Base-by-base conservation (phyloP, 805 yeast species). In the Cyberlindnera mississippiensis region DNA sequence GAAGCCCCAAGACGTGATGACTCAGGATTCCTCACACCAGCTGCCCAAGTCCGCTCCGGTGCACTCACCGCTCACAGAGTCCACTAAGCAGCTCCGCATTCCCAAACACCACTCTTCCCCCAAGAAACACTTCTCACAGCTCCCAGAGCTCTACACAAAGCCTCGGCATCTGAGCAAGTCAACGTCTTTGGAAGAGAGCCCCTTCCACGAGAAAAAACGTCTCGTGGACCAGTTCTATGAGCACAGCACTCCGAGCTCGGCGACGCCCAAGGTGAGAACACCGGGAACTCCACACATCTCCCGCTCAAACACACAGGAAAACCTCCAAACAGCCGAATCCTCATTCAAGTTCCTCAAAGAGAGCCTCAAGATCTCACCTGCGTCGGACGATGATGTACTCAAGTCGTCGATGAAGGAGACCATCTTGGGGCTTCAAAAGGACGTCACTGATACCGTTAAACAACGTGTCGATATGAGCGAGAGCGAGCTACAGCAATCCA, bases 151-250 rank as follows among this genome's bases (percentile, higher is more conserved):
- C 4, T 29, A 28, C 5, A 36, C 43, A 13, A 38, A 35, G 19
- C 10, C 28, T n/a, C 28, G 26, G 13, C 30, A 35, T 14, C 26
- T 16, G 12, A 18, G n/a, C 11, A 24, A 24, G 18, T n/a, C 14
- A n/a, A 9, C 35, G 4, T 6, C 33, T 2, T 22, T 28, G 1
- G 41, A 40, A 5, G 44, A 44, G 13, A 28, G 30, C 28, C 38
- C 43, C 12, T 40, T 36, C 33, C 17, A 19, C 6, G 41, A 37
- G 9, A 45, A 45, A 41, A 33, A 45, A 16, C 28, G 53, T 17
- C 43, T 52, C 1, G 56, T 52, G 6, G 52, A 52, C 17, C 56
- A 52, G 42, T 52, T 52, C 33, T 52, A 50, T 26, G 46, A 45
- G 11, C 37, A 38, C 13, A 37, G 31, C 6, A 13, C 36, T 1